Conservation (phyloP, 305 asterid species). For the Fraxinus sp. region DNA sequence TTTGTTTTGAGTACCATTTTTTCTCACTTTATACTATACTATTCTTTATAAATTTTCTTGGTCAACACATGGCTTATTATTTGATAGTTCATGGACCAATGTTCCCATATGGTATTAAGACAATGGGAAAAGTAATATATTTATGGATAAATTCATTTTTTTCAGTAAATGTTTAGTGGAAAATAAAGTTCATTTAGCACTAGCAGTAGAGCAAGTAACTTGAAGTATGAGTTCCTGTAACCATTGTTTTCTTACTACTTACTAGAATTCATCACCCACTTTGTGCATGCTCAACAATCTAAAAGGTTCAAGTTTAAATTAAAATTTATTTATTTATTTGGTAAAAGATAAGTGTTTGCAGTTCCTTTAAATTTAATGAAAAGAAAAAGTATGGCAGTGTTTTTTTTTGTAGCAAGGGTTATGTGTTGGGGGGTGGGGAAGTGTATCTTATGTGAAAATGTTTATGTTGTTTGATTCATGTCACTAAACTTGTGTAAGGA, state of each 20-base stretch:
- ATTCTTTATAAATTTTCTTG: background rate
- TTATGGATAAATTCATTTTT: background rate
- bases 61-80: background rate
- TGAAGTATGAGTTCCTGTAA: background rate
- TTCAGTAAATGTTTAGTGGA: background rate
- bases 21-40: background rate
- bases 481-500: too few species aligned
- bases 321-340: background rate
- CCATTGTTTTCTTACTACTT: background rate
- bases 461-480: too few species aligned
- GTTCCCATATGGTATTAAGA: background rate
- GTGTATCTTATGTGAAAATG: too few species aligned
- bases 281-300: background rate
- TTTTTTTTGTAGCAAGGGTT: background rate
- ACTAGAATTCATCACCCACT: background rate
- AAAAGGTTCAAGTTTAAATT: background rate
- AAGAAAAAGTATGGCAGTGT: background rate
- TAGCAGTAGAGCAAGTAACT: background rate
- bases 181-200: background rate
- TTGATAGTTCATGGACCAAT: background rate
- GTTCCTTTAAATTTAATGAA: background rate
- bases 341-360: background rate
- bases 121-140: background rate
- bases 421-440: too few species aligned
- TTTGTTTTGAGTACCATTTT: background rate